A percentile compares a stretch with the other conserved stretches of the same genome.
phyloP scores from a whole-genome alignment of 2,329 filamentous ascomycete genomes.

The Talaromyces piceae region DNA sequence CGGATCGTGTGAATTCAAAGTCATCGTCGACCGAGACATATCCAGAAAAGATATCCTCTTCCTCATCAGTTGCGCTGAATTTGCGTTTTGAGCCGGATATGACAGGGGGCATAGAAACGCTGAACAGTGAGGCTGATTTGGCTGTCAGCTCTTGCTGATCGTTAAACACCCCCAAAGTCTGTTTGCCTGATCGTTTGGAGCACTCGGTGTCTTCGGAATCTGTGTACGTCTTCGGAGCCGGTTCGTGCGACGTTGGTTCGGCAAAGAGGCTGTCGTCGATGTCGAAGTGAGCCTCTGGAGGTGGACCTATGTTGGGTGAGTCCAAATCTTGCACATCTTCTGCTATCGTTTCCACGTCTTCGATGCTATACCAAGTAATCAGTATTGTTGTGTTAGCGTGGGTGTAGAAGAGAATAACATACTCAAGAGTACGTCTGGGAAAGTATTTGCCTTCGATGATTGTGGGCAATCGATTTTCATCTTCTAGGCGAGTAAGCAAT shows the following conservation, averaged over 20 bases:
- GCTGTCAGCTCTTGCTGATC: not conserved
- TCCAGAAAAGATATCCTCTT: conserved; percentile 25
- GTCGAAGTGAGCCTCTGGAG: conserved; percentile 40
- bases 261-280: conserved; percentile 20
- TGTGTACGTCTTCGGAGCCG: not conserved
- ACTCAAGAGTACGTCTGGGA: conserved; percentile 50
- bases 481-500: conserved; percentile 8
- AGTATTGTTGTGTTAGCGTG: not conserved
- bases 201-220: not conserved
- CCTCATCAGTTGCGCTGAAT: conserved; percentile 47
- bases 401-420: conserved; percentile 18
- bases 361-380: conserved; percentile 21
- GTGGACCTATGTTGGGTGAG: conserved; percentile 34
- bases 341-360: conserved; percentile 28
- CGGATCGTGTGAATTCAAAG: conserved; percentile 27
- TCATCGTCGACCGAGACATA: conserved; percentile 20
- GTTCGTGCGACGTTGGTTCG: not conserved
- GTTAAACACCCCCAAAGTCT: not conserved
- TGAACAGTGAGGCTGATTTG: conserved; percentile 3
- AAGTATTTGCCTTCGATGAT: conserved; percentile 55
- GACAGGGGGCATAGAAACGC: conserved; percentile 17
- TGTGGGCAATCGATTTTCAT: conserved; percentile 44
- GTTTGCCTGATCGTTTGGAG: not conserved
- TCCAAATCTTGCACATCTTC: conserved; percentile 19
- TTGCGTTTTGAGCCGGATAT: conserved; percentile 51